A percentile compares a stretch with the other conserved stretches of the same genome.
Conservation (phyloP, 257 asterid genomes). For the Cynanchum wilfordii region DNA sequence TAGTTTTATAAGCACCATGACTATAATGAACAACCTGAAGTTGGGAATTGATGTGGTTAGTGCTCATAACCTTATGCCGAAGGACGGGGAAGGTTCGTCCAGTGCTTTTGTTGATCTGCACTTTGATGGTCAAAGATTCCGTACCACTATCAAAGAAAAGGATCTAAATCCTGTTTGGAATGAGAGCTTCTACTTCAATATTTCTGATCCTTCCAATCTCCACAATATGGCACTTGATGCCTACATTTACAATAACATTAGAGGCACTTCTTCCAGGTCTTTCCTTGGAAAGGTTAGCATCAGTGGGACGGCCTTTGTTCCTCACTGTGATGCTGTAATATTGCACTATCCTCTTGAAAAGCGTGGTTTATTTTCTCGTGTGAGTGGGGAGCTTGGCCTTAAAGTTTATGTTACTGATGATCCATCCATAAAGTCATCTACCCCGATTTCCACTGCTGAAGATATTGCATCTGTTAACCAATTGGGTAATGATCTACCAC, state of each 20-base stretch:
- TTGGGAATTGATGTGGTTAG: slow-evolving; percentile 72
- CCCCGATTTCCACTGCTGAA: slow-evolving; percentile 35
- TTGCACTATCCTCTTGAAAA: slow-evolving; percentile 83
- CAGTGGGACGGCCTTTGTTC: slow-evolving; percentile 75
- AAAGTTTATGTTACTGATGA: slow-evolving; percentile 75
- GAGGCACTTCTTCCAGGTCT: slow-evolving; percentile 40
- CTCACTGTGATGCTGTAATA: slow-evolving; percentile 65
- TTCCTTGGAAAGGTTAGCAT: slow-evolving; percentile 79
- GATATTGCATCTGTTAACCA: slow-evolving; percentile 29
- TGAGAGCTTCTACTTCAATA: slow-evolving; percentile 75
- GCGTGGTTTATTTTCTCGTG: slow-evolving; percentile 77
- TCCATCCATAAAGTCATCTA: slow-evolving; percentile 59
- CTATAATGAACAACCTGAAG: slow-evolving; percentile 51
- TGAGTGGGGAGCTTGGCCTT: slow-evolving; percentile 81
- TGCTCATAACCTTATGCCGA: slow-evolving; percentile 81
- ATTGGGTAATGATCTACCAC: slow-evolving; percentile 19
- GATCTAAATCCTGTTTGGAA: slow-evolving; percentile 88
- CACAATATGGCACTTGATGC: slow-evolving; percentile 56
- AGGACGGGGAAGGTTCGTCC: slow-evolving; percentile 92
- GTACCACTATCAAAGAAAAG: slow-evolving; percentile 69
- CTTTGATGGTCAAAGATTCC: slow-evolving; percentile 70
- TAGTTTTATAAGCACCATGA: slow-evolving; percentile 27
- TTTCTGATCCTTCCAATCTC: slow-evolving; percentile 66
- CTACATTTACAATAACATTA: slow-evolving; percentile 49
- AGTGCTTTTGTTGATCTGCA: slow-evolving; percentile 69